These are phyloP conservation scores for Aaosphaeria arxii DNA, from an alignment of 2,329 filamentous ascomycete genomes.

Conservation along the genomic window DNA sequence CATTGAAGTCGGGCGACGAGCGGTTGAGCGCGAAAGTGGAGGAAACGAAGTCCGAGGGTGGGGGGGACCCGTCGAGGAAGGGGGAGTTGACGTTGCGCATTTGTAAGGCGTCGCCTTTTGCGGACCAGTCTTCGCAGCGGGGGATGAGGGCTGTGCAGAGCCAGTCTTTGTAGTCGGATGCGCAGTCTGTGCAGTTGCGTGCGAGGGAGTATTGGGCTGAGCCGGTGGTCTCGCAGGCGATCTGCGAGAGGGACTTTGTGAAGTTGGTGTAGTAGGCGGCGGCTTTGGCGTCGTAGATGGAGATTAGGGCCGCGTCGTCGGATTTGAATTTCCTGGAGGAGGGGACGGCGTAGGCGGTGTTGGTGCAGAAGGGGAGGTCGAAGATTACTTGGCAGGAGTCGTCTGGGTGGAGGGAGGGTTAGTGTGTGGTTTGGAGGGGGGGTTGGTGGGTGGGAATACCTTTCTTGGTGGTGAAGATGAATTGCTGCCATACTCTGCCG, in stretches of 20 bases:
- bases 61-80: conserved; percentile 64
- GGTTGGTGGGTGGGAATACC: conserved; percentile 49
- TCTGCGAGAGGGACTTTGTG: conserved; percentile 74
- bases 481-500: conserved; percentile 68
- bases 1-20: conserved; percentile 17
- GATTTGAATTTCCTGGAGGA: conserved; percentile 66
- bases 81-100: conserved; percentile 67
- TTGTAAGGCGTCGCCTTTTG: conserved; percentile 50
- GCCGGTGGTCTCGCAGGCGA: conserved; percentile 75
- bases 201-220: conserved; percentile 80
- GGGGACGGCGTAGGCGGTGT: conserved; percentile 88
- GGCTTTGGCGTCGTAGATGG: conserved; percentile 77
- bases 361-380: conserved; percentile 82
- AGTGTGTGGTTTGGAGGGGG: conserved; percentile 12
- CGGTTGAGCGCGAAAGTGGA: conserved; percentile 32
- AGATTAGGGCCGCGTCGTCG: conserved; percentile 59
- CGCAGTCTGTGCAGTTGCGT: conserved; percentile 73
- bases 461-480: conserved; percentile 74
- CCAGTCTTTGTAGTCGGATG: conserved; percentile 83
- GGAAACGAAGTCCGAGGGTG: background rate
- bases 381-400: conserved; percentile 83
- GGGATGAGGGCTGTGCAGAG: conserved; percentile 91
- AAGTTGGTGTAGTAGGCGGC: conserved; percentile 71
- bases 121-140: conserved; percentile 80
- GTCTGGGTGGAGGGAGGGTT: conserved; percentile 43